Evolutionary conservation across 2,329 filamentous ascomycete genomes (phyloP).

Genomic region (Catunica adiposa): DNA sequence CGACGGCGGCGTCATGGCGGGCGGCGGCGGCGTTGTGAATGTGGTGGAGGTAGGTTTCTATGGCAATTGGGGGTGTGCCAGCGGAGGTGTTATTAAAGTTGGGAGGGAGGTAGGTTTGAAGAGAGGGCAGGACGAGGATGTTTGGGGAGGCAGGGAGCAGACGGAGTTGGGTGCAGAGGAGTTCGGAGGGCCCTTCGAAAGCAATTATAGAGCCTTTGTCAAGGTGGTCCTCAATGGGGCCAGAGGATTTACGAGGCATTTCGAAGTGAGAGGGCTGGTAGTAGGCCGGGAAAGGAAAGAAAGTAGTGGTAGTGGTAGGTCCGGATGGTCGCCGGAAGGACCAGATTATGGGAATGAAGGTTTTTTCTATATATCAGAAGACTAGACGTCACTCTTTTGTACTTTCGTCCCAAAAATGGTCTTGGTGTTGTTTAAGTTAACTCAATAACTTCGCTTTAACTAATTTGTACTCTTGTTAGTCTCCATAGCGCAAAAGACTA

Average conservation of each 20-base stretch:
- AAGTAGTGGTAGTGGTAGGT: too few relatives aligned
- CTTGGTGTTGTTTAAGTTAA: too few relatives aligned
- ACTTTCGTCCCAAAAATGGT: too few relatives aligned
- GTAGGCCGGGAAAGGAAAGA: background rate
- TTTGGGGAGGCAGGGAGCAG: constrained; percentile 42
- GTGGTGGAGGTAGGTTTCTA: constrained; percentile 26
- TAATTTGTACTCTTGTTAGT: too few relatives aligned
- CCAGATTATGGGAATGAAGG: background rate
- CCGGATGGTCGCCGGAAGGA: too few relatives aligned
- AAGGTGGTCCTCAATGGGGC: constrained; percentile 6
- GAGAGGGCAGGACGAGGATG: constrained; percentile 37
- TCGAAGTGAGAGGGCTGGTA: constrained; percentile 22
- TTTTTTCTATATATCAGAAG: too few relatives aligned
- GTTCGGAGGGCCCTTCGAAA: constrained; percentile 40
- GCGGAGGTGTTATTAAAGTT: constrained; percentile 25
- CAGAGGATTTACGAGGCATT: constrained; percentile 26
- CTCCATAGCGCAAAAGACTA: too few relatives aligned
- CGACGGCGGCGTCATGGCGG: constrained; percentile 31
- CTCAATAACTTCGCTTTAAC: too few relatives aligned
- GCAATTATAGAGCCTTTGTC: constrained; percentile 37
- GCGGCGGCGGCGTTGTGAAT: constrained; percentile 34
- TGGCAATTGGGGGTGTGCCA: constrained; percentile 24
- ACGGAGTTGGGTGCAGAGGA: constrained; percentile 41
- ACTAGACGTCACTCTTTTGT: too few relatives aligned
- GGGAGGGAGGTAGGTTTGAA: constrained; percentile 31